Base-by-base conservation (phyloP, 1,284 basidiomycete species). In the Pterulicium gracile region DNA sequence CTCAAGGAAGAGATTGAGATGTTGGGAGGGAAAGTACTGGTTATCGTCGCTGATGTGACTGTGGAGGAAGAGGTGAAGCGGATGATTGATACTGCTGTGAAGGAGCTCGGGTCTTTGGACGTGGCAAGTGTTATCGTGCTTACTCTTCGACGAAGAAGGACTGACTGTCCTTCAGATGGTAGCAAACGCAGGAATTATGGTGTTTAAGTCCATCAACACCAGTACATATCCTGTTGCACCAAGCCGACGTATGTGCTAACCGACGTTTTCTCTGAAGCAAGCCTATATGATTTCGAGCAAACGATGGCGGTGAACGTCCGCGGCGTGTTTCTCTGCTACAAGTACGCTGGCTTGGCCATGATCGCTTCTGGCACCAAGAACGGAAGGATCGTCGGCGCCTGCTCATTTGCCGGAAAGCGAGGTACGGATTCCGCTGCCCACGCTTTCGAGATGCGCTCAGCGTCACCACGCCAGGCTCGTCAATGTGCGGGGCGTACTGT, bases 101-200 rank as follows among this genome's bases (percentile, higher is more conserved):
- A 52, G 41, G 43, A 53, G 5, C 50, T 61, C 13, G 66, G 58
- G 3, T 50, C 52, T 21, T 52, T 66, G 13, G 57, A 65, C 36
- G 58, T 67, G 39, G 66, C 65, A 47, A 43, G 64, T 47, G 4
- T 2, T n/a, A 42, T 23, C 20, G 4, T 1, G 13, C 32, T 43
- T 7, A 47, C 12, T 17, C 3, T 27, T 19, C 15, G 23, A 47
- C 15, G 15, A 15, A 19, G 2, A 3, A 20, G 14, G n/a, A 22
- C 47, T 17, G 2, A 2, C 7, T 10, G 2, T 14, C 17, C 13
- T 44, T n/a, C 36, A 64, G 62, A 62, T 65, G 57, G 43, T 64
- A 17, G 58, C 60, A 1, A 65, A 63, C 18, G 59, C 62, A 0
- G 61, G 61, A 1, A 54, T 62, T 0, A 20, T n/a, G n/a, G 10